These are phyloP conservation scores for Penstemon barbatus DNA, from an alignment of 257 asterid species.

Conservation along the genomic window DNA sequence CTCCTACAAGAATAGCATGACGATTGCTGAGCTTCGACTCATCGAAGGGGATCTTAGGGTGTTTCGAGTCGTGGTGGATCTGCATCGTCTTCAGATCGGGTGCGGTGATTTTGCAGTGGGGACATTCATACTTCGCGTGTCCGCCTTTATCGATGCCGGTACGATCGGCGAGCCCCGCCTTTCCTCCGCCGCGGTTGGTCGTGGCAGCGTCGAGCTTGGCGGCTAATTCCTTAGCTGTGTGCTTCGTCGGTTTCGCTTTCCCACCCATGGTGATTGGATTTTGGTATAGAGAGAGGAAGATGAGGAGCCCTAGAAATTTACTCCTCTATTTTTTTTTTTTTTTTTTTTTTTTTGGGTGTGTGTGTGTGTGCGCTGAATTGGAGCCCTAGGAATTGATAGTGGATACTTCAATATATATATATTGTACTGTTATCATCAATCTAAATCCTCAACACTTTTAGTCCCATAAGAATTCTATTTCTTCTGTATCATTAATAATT, in stretches of 20 bases:
- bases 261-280: constrained; percentile 61
- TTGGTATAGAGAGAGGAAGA: too few species aligned
- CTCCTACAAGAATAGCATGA: constrained; percentile 38
- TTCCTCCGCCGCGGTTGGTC: constrained; percentile 88
- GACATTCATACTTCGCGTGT: constrained; percentile 87
- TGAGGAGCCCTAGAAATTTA: too few species aligned
- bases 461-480: too few species aligned
- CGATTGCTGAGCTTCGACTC: constrained; percentile 65
- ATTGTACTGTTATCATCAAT: too few species aligned
- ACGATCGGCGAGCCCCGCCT: constrained; percentile 76
- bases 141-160: constrained; percentile 73
- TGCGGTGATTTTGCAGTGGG: constrained; percentile 76
- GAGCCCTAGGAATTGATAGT: too few species aligned
- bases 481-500: too few species aligned
- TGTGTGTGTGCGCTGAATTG: too few species aligned
- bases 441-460: too few species aligned
- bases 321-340: too few species aligned
- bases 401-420: too few species aligned
- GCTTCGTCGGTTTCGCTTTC: constrained; percentile 93
- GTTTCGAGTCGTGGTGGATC: constrained; percentile 87
- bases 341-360: too few species aligned
- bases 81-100: constrained; percentile 88
- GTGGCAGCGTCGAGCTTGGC: constrained; percentile 76
- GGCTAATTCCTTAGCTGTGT: constrained; percentile 82
- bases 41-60: constrained; percentile 80